Conservation (phyloP, 2,329 filamentous ascomycete species). For the Aspergillus sergii region DNA sequence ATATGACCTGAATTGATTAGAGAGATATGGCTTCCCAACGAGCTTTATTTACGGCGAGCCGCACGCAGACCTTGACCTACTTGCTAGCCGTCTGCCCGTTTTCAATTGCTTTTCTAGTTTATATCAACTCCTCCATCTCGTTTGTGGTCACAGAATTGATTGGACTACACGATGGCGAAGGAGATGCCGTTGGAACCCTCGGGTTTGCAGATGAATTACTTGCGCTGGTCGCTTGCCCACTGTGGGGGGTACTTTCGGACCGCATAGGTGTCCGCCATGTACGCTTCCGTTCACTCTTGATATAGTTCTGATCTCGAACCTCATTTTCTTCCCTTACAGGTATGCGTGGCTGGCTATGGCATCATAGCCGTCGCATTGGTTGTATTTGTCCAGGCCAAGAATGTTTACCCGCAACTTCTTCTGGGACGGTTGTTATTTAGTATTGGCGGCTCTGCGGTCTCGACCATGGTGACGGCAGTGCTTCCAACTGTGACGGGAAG, state of each 20-base stretch:
- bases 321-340: constrained; percentile 31
- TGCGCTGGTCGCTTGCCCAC: constrained; percentile 50
- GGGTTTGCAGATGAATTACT: constrained; percentile 55
- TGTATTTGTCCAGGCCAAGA: constrained; percentile 79
- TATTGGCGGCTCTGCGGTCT: constrained; percentile 86
- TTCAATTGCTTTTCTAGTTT: constrained; percentile 67
- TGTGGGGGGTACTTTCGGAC: constrained; percentile 55
- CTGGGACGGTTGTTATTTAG: constrained; percentile 86
- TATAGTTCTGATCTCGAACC: neutral
- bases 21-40: constrained; percentile 31
- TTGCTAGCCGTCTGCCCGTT: constrained; percentile 65
- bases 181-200: constrained; percentile 61
- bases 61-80: constrained; percentile 61
- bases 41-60: constrained; percentile 58
- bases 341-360: constrained; percentile 72
- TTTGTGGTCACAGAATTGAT: constrained; percentile 68
- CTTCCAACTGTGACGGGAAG: constrained; percentile 69
- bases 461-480: constrained; percentile 97
- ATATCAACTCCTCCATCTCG: constrained; percentile 65
- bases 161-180: constrained; percentile 57
- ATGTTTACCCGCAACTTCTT: constrained; percentile 86
- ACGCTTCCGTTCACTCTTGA: constrained; percentile 22
- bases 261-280: constrained; percentile 52
- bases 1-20: neutral
- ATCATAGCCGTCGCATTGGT: constrained; percentile 78